Evolutionary conservation across 768 basidiomycete genomes (phyloP).

Genomic region (Obba rivulosa): DNA sequence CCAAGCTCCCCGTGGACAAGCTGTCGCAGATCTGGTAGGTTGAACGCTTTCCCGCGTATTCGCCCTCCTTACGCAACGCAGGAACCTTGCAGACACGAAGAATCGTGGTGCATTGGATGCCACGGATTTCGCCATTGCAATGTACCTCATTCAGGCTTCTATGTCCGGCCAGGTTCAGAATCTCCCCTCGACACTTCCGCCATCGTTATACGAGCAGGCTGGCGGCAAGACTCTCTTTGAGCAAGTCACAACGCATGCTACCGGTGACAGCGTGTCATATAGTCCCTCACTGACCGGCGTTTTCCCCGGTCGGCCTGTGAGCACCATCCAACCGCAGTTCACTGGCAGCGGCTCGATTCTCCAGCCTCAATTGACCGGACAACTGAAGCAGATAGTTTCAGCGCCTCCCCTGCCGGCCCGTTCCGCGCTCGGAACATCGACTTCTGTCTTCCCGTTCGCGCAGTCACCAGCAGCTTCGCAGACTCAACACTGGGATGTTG

Average conservation of each 20-base stretch:
- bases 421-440: constrained; percentile 13
- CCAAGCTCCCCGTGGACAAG: constrained; percentile 79
- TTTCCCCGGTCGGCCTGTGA: constrained; percentile 26
- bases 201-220: constrained; percentile 83
- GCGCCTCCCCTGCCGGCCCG: constrained; percentile 23
- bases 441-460: constrained; percentile 15
- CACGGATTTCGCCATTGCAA: constrained; percentile 90
- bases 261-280: constrained; percentile 53
- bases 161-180: constrained; percentile 76
- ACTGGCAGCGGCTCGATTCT: constrained; percentile 36
- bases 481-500: constrained; percentile 76
- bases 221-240: constrained; percentile 21
- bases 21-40: constrained; percentile 89
- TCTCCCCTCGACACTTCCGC: constrained; percentile 73
- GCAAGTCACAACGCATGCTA: constrained; percentile 49
- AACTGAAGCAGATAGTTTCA: constrained; percentile 22
- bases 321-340: constrained; percentile 43
- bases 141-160: constrained; percentile 92
- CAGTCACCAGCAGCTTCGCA: constrained; percentile 4
- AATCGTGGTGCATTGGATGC: constrained; percentile 84
- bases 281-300: constrained; percentile 47
- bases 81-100: constrained; percentile 95
- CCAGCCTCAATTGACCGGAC: constrained; percentile 64
- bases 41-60: neutral
- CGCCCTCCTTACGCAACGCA: constrained; percentile 24